A percentile compares a stretch with the other conserved stretches of the same genome.
Conservation (phyloP, 2,329 filamentous ascomycete genomes). For the Curvularia spicifera region DNA sequence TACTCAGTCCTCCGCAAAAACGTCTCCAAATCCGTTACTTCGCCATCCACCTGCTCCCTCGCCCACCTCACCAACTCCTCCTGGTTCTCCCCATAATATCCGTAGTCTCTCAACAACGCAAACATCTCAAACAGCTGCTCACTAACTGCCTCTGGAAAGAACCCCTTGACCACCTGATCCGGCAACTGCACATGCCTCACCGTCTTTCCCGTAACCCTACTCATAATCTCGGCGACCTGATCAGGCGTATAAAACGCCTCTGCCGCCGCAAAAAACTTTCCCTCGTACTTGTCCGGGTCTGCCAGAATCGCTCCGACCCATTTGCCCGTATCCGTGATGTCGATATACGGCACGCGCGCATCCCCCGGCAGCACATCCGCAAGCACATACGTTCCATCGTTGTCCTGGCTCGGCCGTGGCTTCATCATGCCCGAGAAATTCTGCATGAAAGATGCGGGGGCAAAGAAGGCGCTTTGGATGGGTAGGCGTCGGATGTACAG, state of each 20-base stretch:
- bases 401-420: slow-evolving; percentile 19
- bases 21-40: slow-evolving; percentile 37
- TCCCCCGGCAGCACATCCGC: slow-evolving; percentile 16
- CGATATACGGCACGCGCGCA: slow-evolving; percentile 53
- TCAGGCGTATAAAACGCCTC: slow-evolving; percentile 49
- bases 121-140: slow-evolving; percentile 39
- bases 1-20: slow-evolving; percentile 33
- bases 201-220: slow-evolving; percentile 50
- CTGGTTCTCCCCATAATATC: slow-evolving; percentile 38
- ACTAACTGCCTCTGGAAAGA: slow-evolving; percentile 25
- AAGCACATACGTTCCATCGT: slow-evolving; percentile 40
- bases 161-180: slow-evolving; percentile 38
- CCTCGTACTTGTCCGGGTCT: slow-evolving; percentile 53
- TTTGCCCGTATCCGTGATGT: slow-evolving; percentile 56
- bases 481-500: slow-evolving; percentile 59
- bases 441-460: slow-evolving; percentile 63
- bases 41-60: slow-evolving; percentile 29
- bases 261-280: slow-evolving; percentile 56
- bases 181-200: slow-evolving; percentile 33
- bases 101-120: slow-evolving; percentile 35
- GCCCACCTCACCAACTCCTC: slow-evolving; percentile 37
- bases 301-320: slow-evolving; percentile 52
- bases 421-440: slow-evolving; percentile 45
- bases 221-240: slow-evolving; percentile 52
- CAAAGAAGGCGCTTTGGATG: slow-evolving; percentile 60